Percentiles rank a stretch among this genome's conserved stretches.
phyloP scores from a whole-genome alignment of 2,329 filamentous ascomycete genomes.

The Aspergillus tubingensis region DNA sequence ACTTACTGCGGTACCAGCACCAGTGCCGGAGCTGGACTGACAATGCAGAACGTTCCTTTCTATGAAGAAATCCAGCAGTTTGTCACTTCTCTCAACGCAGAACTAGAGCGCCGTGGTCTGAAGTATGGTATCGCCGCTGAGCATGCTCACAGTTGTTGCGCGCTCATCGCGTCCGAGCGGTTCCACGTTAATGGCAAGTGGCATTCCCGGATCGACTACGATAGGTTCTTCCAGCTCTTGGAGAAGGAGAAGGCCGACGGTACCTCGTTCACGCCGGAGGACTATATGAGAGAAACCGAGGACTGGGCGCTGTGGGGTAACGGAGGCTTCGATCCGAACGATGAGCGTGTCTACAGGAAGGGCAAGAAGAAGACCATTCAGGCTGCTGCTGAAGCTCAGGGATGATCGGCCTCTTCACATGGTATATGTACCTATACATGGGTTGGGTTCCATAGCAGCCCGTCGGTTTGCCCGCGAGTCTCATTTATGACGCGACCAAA shows the following conservation, averaged over 20 bases:
- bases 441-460: not conserved
- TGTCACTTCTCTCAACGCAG: slow-evolving; percentile 70
- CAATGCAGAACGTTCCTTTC: slow-evolving; percentile 97
- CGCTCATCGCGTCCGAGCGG: slow-evolving; percentile 77
- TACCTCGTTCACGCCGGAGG: slow-evolving; percentile 77
- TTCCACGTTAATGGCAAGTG: slow-evolving; percentile 78
- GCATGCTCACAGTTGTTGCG: slow-evolving; percentile 92
- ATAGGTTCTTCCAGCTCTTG: slow-evolving; percentile 80
- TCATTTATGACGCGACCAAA: not conserved
- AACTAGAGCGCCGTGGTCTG: slow-evolving; percentile 69
- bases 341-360: slow-evolving; percentile 84
- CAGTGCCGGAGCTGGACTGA: slow-evolving; percentile 78
- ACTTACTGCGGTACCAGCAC: slow-evolving; percentile 94
- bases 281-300: slow-evolving; percentile 87
- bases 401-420: not conserved
- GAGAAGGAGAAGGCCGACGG: slow-evolving; percentile 61
- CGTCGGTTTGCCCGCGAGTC: not conserved
- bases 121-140: slow-evolving; percentile 91
- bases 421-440: not conserved
- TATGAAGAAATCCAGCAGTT: slow-evolving; percentile 88
- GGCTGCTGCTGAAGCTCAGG: slow-evolving; percentile 2
- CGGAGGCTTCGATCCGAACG: slow-evolving; percentile 89
- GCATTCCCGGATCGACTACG: slow-evolving; percentile 91
- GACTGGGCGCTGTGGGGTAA: slow-evolving; percentile 96
- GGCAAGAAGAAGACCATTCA: slow-evolving; percentile 55